These are phyloP conservation scores for Trichosanthes cucumerina DNA, from an alignment of 306 rosid species.

Conservation along the genomic window DNA sequence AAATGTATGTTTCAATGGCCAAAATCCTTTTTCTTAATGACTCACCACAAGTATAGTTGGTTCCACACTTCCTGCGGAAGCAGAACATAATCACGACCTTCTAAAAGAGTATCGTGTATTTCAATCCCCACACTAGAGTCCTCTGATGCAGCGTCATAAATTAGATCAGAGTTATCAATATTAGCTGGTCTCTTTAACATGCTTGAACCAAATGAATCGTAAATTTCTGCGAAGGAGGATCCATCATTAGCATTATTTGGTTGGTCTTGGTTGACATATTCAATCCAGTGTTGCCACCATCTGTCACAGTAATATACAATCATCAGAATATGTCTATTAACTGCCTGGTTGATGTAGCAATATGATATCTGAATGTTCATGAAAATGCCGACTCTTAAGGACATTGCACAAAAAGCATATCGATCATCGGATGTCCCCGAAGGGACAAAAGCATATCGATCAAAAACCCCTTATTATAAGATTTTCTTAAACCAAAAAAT, in stretches of 20 bases:
- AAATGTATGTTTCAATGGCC: not conserved
- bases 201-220: slow-evolving; percentile 50
- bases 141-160: slow-evolving; percentile 50
- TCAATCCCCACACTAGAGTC: slow-evolving; percentile 42
- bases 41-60: slow-evolving; percentile 47
- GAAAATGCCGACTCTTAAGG: not conserved
- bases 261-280: slow-evolving; percentile 91
- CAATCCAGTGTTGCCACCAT: slow-evolving; percentile 99
- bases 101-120: slow-evolving; percentile 73
- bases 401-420: not conserved
- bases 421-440: no score
- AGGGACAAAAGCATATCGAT: not conserved
- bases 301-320: slow-evolving; percentile 32
- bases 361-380: not conserved
- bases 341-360: not conserved
- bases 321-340: not conserved
- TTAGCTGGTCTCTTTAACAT: slow-evolving; percentile 55
- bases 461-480: not conserved
- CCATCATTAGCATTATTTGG: slow-evolving; percentile 52
- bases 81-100: slow-evolving; percentile 93
- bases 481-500: not conserved
- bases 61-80: slow-evolving; percentile 91
- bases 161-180: slow-evolving; percentile 86
- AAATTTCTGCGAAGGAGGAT: slow-evolving; percentile 50
- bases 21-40: slow-evolving; percentile 4